Base-by-base conservation (phyloP, 768 basidiomycete species). In the Rhodosporidiobolus odoratus region DNA sequence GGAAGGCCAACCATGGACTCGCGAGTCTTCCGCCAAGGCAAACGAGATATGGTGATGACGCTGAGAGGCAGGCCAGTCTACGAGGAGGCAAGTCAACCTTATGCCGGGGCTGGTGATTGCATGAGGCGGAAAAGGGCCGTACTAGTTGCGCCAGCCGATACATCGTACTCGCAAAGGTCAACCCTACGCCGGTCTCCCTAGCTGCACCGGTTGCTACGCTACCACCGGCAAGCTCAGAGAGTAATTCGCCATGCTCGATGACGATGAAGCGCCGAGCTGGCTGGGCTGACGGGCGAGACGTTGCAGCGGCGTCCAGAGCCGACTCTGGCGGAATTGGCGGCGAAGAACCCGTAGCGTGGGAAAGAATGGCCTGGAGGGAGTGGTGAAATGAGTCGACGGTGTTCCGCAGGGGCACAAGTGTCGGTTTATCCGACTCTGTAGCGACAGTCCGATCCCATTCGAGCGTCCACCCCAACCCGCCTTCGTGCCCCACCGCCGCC, bases 1-100 rank as follows among this genome's bases (percentile, higher is more conserved):
- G 65, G 50, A 10, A 73, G 58, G 2, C 72, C 72, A 34, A 73
- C 72, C 50, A 73, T 62, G 6, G 56, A 59, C n/a, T 73, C 72
- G n/a, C 72, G 65, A 34, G 65, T 47, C 56, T 73, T 73, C 13
- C 41, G 45, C 62, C 68, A 73, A 4, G 61, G 53, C 7, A 66
- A n/a, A 2, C 53, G n/a, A 6, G 72, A 73, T 30, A 73, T 10
- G 35, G 35, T 35, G 58, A 73, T 60, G 25, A 56, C 45, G 3
- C 68, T 69, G 58, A 69, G 56, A 1, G 68, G 72, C 1, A 67
- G 37, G n/a, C 41, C 52, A 7, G 68, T 63, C 72, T 73, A 40
- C 19, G 27, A 6, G 0, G 17, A 0, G 34, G 10, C 37, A 3
- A 5, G 27, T 25, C 12, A 37, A 45, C 17, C 13, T 4, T 13